Base-by-base conservation (phyloP, 1,284 basidiomycete species). In the Ustilago trichophora region DNA sequence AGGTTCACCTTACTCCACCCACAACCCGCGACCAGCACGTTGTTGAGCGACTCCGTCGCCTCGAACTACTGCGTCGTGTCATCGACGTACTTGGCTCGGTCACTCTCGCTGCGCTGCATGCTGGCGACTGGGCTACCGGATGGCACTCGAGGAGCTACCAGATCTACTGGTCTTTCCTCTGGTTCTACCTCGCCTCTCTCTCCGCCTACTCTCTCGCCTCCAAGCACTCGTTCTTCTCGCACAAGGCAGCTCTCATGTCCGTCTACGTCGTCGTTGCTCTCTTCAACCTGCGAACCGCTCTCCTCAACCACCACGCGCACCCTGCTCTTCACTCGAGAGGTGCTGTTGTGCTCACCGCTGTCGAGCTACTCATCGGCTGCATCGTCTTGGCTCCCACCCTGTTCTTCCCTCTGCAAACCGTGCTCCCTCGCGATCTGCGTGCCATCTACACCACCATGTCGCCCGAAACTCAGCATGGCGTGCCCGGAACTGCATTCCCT, bases 381-480 rank as follows among this genome's bases (percentile, higher is more conserved):
- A 25, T 72, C 27, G 45, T 72, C 26, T 27, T 73, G 26, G 42
- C 66, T 1, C 73, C 75, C 6, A 72, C 67, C 10, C 46, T 73
- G 29, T 50, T 76, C 50, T 75, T 78, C 36, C 78, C 79, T 4
- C 32, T 80, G 11, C 56, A 66, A 15, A 60, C 51, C 13, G 51
- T 57, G 1, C 55, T 75, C 3, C 76, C 78, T 0, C 52, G 53
- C 6, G 57, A 67, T n/a, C 41, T 80, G 22, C 52, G 68, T 13
- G 77, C 76, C 22, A 71, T 81, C 37, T 72, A 80, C 44, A 59
- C 62, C 35, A 76, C 78, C 18, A 80, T 80, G 62, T 66, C 58
- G 32, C 67, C 71, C 25, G 72, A 72, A 16, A 69, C 49, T 4
- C 37, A 63, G 31, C 73, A 70, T 38, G 71, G 59, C 29, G 65